Conservation (phyloP, 2,329 filamentous ascomycete genomes). For the Aspergillus terreus region DNA sequence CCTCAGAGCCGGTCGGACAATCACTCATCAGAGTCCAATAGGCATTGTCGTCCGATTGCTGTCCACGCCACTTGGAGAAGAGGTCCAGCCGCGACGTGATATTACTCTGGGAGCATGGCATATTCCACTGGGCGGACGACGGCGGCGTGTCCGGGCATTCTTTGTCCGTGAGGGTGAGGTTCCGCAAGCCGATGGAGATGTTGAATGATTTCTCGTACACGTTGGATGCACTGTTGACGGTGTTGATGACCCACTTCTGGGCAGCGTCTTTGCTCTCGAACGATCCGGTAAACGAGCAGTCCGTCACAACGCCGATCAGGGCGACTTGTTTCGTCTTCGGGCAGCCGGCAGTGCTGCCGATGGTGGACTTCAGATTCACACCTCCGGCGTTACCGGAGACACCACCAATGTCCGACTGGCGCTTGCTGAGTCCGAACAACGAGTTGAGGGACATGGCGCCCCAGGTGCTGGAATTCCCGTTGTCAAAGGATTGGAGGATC, state of each 20-base stretch:
- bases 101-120: conserved; percentile 56
- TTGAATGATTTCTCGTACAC: conserved; percentile 92
- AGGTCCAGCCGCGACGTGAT: conserved; percentile 78
- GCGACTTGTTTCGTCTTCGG: conserved; percentile 88
- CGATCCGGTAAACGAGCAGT: conserved; percentile 77
- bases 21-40: conserved; percentile 89
- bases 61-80: conserved; percentile 85
- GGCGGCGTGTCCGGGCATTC: conserved; percentile 70
- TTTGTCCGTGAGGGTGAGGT: conserved; percentile 71
- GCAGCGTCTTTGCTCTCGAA: conserved; percentile 66
- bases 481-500: conserved; percentile 53
- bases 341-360: conserved; percentile 80
- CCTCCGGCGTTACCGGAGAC: conserved; percentile 71
- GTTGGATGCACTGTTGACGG: conserved; percentile 82
- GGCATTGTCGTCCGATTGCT: conserved; percentile 73
- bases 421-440: conserved; percentile 63
- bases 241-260: conserved; percentile 70
- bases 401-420: conserved; percentile 66
- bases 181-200: conserved; percentile 84
- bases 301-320: conserved; percentile 84
- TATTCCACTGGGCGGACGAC: conserved; percentile 75
- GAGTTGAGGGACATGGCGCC: conserved; percentile 59
- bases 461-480: conserved; percentile 53
- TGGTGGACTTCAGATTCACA: conserved; percentile 71
- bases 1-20: conserved; percentile 76